These are phyloP conservation scores for Prunus persica DNA, from an alignment of 306 rosid species.

Conservation along the genomic window Prunus_persica_NCBIv2 NC_034012.1:7461001-7461500, in stretches of 20 bases:
- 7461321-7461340: neutral
- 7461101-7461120: neutral
- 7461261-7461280: constrained; percentile 1
- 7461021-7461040: no score
- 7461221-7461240: constrained; percentile 8
- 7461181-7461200: constrained; percentile 7
- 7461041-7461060: no score
- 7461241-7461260: constrained; percentile 5
- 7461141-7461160: constrained; percentile 5
- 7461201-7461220: constrained; percentile 6
- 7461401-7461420: neutral
- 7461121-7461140: neutral
- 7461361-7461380: neutral
- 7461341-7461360: neutral
- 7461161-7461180: constrained; percentile 10
- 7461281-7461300: neutral
- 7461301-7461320: neutral
- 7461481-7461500: constrained; percentile 7
- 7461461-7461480: neutral
- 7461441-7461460: neutral
- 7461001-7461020: no score
- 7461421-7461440: neutral
- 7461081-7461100: neutral
- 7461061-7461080: no score
- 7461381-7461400: neutral